Percentiles rank a stretch among this genome's conserved stretches.
Evolutionary conservation across 2,329 filamentous ascomycete species (phyloP).

Genomic region (Aphanoascus verrucosus): DNA sequence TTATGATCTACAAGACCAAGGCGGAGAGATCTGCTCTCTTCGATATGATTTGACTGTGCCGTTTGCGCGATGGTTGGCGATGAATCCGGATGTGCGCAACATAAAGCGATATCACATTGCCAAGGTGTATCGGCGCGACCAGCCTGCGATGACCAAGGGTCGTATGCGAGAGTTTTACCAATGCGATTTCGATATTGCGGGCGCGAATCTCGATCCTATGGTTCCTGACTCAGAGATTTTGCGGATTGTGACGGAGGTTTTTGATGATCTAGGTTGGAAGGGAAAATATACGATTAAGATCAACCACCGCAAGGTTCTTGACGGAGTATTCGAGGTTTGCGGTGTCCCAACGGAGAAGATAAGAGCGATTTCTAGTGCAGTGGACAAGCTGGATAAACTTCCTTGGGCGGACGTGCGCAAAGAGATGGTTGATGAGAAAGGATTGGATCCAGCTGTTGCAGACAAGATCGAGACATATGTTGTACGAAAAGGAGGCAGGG

Average conservation of each 20-base stretch:
- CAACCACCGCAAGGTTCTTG: slow-evolving; percentile 89
- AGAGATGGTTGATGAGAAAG: slow-evolving; percentile 91
- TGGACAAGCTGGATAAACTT: slow-evolving; percentile 91
- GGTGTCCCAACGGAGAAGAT: slow-evolving; percentile 82
- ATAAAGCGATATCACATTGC: slow-evolving; percentile 95
- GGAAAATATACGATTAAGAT: slow-evolving; percentile 77
- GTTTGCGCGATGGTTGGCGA: slow-evolving; percentile 84
- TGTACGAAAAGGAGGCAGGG: slow-evolving; percentile 61
- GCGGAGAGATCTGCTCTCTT: slow-evolving; percentile 72
- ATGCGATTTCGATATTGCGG: slow-evolving; percentile 93
- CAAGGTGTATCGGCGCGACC: slow-evolving; percentile 76
- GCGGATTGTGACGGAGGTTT: slow-evolving; percentile 73
- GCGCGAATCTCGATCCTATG: slow-evolving; percentile 71
- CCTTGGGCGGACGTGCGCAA: slow-evolving; percentile 82
- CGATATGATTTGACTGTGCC: slow-evolving; percentile 83
- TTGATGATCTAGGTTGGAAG: slow-evolving; percentile 65
- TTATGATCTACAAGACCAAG: slow-evolving; percentile 79
- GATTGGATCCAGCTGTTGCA: slow-evolving; percentile 61
- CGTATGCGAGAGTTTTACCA: slow-evolving; percentile 95
- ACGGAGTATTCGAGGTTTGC: slow-evolving; percentile 83
- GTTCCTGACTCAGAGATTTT: slow-evolving; percentile 84
- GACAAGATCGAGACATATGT: slow-evolving; percentile 82
- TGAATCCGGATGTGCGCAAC: slow-evolving; percentile 70
- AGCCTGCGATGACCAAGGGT: slow-evolving; percentile 79
- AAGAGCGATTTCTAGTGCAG: slow-evolving; percentile 77